Evolutionary conservation across 225 moss, liverwort and hornwort species (phyloP), one percentile per base, ranked within the genome.

Genomic region (Straminergon stramineum): DNA sequence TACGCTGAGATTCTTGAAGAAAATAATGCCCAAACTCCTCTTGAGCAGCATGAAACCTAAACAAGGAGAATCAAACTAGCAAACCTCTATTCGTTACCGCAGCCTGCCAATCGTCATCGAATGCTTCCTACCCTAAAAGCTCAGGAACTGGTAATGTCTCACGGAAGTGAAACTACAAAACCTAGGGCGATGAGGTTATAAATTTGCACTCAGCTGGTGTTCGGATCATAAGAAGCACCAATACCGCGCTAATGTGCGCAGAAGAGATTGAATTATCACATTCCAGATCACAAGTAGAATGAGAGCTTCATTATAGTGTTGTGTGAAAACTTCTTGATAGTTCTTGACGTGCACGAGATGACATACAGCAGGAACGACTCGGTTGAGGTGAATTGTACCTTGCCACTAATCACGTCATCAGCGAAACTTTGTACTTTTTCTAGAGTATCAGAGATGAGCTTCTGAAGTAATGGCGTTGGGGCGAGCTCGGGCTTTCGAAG

Each of bases 401-500:
- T 92, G 87, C 94, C 96, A 90, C 89, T 92, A 79, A 97, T 87
- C 86, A 97, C 93, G 82, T 91, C 97, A 48, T 91, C 90, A 35
- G 96, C 94, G 88, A 97, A 97, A 87, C 81, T 83, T 85, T 88
- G 88, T 9, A 97, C 62, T n/a, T 48, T 87, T 16, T 91, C 89
- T 75, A 97, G 87, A 81, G 96, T 96, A 16, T 92, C 91, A 39
- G 75, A 75, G 85, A 97, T 94, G 68, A 95, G 92, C 81, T 97
- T 97, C 89, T 95, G 96, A 37, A 97, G 84, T 45, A 51, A 93
- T 81, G 96, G 93, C 64, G 90, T 93, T n/a, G 97, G 97, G 41
- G 97, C 94, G 15, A 96, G 88, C 55, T 94, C 94, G 51, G 97
- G 90, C 57, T 96, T 96, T 63, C 97, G 96, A 78, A 97, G 94